Conservation (phyloP, 1,139 yeast genomes). For the Candida labiduridarum region DNA sequence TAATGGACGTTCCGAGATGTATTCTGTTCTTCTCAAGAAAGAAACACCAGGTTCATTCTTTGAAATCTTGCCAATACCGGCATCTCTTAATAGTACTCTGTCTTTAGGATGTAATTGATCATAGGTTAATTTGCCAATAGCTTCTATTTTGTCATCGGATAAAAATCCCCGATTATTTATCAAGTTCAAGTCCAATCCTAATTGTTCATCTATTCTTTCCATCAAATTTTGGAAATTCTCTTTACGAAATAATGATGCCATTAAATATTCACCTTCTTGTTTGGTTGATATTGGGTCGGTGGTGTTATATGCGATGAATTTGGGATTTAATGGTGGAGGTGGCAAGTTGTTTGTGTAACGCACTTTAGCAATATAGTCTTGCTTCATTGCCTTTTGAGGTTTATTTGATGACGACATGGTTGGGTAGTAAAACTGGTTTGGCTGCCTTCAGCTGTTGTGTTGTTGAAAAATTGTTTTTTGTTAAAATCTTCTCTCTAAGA, state of each 20-base stretch:
- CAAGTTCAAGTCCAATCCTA: conserved; percentile 82
- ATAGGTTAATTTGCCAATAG: conserved; percentile 20
- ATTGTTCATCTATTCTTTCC: conserved; percentile 65
- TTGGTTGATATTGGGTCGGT: conserved; percentile 40
- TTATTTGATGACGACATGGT: conserved; percentile 25
- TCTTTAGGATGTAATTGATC: conserved; percentile 71
- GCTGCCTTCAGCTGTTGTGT: neutral
- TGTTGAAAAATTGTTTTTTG: conserved; percentile 9
- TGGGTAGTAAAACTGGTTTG: too few relatives aligned
- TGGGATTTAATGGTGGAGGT: conserved; percentile 93
- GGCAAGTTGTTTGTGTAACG: conserved; percentile 88
- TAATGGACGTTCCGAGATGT: conserved; percentile 57
- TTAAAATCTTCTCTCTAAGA: neutral
- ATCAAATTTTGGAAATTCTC: conserved; percentile 71
- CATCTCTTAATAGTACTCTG: conserved; percentile 76
- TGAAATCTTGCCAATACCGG: conserved; percentile 53
- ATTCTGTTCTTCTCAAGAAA: conserved; percentile 92
- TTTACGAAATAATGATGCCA: conserved; percentile 74
- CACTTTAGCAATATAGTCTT: conserved; percentile 86
- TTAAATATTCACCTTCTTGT: conserved; percentile 61
- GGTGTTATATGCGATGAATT: conserved; percentile 60
- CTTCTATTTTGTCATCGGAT: conserved; percentile 37
- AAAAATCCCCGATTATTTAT: conserved; percentile 68
- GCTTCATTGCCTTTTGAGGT: conserved; percentile 52
- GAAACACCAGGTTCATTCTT: conserved; percentile 69